Percentiles rank a stretch among this genome's conserved stretches.
These are phyloP conservation scores for Dianthus caryophyllus DNA, from an alignment of 148 eudicot genomes.

Conservation along the genomic window DNA sequence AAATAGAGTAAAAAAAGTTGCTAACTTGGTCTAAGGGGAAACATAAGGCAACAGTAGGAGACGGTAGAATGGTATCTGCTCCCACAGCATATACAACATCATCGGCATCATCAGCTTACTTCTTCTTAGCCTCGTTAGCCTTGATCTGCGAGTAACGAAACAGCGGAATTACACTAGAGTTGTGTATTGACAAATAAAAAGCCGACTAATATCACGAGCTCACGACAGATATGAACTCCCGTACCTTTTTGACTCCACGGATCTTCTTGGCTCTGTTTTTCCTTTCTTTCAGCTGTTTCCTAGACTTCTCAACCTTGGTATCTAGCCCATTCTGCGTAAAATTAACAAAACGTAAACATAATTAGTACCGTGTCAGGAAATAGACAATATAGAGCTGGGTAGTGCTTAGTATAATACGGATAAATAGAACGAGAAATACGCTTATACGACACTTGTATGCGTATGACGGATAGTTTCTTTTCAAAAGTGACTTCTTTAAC, in stretches of 20 bases:
- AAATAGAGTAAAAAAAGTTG: constrained; percentile 4
- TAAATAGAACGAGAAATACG: too few species aligned
- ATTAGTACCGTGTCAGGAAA: neutral
- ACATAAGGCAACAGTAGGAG: neutral
- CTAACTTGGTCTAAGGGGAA: neutral
- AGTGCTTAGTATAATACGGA: neutral
- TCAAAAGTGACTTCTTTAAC: too few species aligned
- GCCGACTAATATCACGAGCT: neutral
- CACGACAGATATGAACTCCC: neutral
- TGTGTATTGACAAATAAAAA: neutral
- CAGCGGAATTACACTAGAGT: neutral
- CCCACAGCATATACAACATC: neutral
- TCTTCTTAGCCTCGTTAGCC: constrained; percentile 71
- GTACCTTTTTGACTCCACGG: constrained; percentile 86
- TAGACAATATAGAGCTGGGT: neutral
- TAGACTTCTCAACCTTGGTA: constrained; percentile 72
- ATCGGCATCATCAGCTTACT: constrained; percentile 23
- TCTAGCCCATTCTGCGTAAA: constrained; percentile 60
- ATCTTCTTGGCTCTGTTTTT: constrained; percentile 81
- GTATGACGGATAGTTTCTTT: too few species aligned
- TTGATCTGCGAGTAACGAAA: constrained; percentile 34
- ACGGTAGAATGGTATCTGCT: constrained; percentile 7
- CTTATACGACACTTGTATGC: too few species aligned
- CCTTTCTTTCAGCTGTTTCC: constrained; percentile 82
- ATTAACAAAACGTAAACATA: neutral